Evolutionary conservation across 2,329 filamentous ascomycete genomes (phyloP).

Genomic region (Sphaerostilbella broomeana): DNA sequence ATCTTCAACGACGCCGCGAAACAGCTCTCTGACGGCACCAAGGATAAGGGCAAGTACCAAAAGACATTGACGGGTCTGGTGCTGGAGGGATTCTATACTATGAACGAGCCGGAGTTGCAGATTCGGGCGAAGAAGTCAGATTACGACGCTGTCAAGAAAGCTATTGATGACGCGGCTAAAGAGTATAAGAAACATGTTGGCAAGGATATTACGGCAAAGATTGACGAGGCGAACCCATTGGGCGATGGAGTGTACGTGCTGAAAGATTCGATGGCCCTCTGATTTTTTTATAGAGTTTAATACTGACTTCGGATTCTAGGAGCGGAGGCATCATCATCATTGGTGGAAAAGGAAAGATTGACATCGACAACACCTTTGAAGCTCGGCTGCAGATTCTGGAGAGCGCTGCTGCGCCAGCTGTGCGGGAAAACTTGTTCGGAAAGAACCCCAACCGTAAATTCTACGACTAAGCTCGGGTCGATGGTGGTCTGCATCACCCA

Average conservation of each 20-base stretch:
- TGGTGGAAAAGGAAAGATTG: constrained; percentile 84
- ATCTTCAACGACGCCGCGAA: constrained; percentile 78
- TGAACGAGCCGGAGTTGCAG: constrained; percentile 72
- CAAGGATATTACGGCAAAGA: constrained; percentile 59
- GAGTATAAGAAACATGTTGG: constrained; percentile 78
- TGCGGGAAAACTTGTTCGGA: constrained; percentile 83
- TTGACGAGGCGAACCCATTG: constrained; percentile 74
- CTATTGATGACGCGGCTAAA: constrained; percentile 65
- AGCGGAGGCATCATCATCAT: constrained; percentile 77
- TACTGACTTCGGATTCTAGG: constrained; percentile 39
- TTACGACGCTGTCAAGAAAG: constrained; percentile 66
- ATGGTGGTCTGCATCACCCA: constrained; percentile 1
- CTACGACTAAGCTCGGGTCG: constrained; percentile 61
- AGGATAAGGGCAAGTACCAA: constrained; percentile 70
- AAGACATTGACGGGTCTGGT: constrained; percentile 70
- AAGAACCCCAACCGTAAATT: constrained; percentile 95
- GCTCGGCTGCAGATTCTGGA: constrained; percentile 81
- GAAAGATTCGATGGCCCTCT: not conserved
- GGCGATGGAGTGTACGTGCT: constrained; percentile 73
- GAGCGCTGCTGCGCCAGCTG: constrained; percentile 73
- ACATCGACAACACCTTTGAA: constrained; percentile 97
- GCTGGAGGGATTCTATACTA: constrained; percentile 82
- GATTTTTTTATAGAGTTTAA: constrained; percentile 19
- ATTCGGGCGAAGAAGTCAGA: constrained; percentile 77
- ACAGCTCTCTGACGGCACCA: constrained; percentile 58